A percentile compares a stretch with the other conserved stretches of the same genome.
Conservation (phyloP, 306 rosid genomes). For the Malus asiatica region DNA sequence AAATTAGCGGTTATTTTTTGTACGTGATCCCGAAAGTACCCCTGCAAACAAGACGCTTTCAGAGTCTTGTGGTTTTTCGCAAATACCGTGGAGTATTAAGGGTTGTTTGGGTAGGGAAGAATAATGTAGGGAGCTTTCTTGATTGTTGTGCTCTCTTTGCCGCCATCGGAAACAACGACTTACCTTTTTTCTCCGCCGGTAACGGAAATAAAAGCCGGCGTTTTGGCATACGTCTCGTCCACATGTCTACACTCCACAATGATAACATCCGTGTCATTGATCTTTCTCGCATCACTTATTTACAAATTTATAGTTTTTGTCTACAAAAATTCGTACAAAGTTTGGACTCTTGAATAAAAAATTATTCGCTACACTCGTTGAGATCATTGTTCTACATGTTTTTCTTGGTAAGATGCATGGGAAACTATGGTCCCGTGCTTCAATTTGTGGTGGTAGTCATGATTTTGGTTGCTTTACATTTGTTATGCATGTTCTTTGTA, state of each 20-base stretch:
- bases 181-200: background rate
- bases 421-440: too few relatives aligned
- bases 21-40: background rate
- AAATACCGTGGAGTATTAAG: background rate
- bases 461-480: too few relatives aligned
- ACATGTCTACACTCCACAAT: background rate
- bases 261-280: too few relatives aligned
- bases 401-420: too few relatives aligned
- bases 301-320: too few relatives aligned
- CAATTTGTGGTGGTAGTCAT: too few relatives aligned
- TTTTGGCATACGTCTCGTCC: background rate
- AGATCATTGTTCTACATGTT: too few relatives aligned
- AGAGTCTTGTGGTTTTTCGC: background rate
- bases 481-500: too few relatives aligned
- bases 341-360: too few relatives aligned
- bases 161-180: background rate
- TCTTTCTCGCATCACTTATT: too few relatives aligned
- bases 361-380: too few relatives aligned
- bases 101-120: background rate
- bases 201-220: background rate
- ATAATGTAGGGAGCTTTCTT: background rate
- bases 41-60: background rate
- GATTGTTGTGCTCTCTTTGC: background rate
- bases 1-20: conserved; percentile 7
- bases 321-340: too few relatives aligned